Evolutionary conservation across 2,329 filamentous ascomycete genomes (phyloP).

Genomic region (Alternaria dauci): DNA sequence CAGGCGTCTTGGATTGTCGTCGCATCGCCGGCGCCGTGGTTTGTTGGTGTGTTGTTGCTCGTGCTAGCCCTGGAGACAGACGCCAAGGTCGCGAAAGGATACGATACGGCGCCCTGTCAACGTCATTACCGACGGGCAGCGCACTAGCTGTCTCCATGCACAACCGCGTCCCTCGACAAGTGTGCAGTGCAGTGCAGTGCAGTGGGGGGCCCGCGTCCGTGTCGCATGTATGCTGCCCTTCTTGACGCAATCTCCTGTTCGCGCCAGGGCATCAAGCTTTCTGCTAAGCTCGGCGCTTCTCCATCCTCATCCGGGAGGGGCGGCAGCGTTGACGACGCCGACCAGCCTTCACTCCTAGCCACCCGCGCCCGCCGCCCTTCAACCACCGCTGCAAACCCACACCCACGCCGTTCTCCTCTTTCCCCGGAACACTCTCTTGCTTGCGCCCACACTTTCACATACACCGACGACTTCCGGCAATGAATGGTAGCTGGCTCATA

Average conservation of each 20-base stretch:
- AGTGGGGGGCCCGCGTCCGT: neutral
- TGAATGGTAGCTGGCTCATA: conserved; percentile 22
- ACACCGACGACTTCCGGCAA: conserved; percentile 15
- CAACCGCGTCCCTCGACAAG: neutral
- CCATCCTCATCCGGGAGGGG: conserved; percentile 9
- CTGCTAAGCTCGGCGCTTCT: conserved; percentile 29
- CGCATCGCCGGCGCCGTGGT: neutral
- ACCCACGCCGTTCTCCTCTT: neutral
- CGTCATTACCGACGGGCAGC: neutral
- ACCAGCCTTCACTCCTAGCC: conserved; percentile 30
- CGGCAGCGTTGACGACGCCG: conserved; percentile 11
- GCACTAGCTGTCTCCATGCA: neutral
- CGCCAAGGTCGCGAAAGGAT: conserved; percentile 6
- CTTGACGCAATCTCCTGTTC: conserved; percentile 12
- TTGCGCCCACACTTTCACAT: neutral
- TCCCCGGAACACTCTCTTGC: neutral
- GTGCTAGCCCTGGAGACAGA: neutral
- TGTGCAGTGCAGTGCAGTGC: neutral
- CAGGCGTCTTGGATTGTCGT: conserved; percentile 1
- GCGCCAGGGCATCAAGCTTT: conserved; percentile 34
- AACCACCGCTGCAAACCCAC: conserved; percentile 2
- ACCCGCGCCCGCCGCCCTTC: conserved; percentile 9
- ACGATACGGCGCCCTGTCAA: neutral
- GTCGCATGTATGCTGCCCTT: neutral
- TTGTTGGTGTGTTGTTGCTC: neutral